These are phyloP conservation scores for Penicillium sp. DNA, from an alignment of 2,329 filamentous ascomycete species.

Conservation along the genomic window DNA sequence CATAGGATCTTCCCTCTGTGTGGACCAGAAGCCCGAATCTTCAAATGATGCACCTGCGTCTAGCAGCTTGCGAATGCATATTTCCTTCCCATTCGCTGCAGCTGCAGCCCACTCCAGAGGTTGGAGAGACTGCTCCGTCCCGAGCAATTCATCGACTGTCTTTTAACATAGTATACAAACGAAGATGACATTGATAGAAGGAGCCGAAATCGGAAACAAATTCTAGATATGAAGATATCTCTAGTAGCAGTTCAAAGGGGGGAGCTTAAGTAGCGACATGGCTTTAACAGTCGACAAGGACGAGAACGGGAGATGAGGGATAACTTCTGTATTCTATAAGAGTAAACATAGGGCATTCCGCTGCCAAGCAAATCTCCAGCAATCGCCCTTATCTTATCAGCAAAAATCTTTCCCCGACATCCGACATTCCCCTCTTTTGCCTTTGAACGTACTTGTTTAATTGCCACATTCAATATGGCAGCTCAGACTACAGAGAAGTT, in stretches of 20 bases:
- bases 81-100: background rate
- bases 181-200: background rate
- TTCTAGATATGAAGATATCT: background rate
- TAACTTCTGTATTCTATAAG: background rate
- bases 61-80: background rate
- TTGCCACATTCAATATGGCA: constrained; percentile 36
- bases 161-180: background rate
- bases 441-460: constrained; percentile 16
- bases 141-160: background rate
- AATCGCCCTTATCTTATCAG: constrained; percentile 23
- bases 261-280: background rate
- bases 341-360: background rate
- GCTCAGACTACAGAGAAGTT: constrained; percentile 42
- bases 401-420: constrained; percentile 26
- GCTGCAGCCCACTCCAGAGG: background rate
- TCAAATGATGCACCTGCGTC: background rate
- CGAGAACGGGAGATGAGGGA: background rate
- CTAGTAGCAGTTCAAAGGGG: background rate
- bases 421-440: constrained; percentile 19
- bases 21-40: no score
- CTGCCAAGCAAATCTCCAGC: background rate
- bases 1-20: background rate
- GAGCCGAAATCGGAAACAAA: background rate
- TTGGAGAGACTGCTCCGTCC: background rate
- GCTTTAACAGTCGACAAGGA: background rate